phyloP scores from a whole-genome alignment of 495 filamentous ascomycete species.

The Sporormia fimetaria region DNA sequence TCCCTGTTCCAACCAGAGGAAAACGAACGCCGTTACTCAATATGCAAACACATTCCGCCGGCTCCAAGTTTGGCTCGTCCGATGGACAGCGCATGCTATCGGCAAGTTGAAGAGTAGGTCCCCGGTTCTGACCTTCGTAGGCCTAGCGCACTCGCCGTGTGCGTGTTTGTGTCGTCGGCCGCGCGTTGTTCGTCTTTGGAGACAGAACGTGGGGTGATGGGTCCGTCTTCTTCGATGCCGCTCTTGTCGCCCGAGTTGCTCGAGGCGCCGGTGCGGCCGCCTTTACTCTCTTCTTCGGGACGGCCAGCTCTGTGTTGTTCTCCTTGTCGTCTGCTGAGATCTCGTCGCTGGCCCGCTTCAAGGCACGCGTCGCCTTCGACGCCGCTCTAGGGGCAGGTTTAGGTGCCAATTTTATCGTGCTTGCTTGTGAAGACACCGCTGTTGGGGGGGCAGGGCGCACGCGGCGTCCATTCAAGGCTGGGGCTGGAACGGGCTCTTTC shows the following conservation, averaged over 20 bases:
- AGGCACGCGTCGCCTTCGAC: conserved; percentile 29
- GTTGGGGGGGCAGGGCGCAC: conserved; percentile 8
- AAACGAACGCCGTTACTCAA: neutral
- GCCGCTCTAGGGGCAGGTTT: conserved; percentile 8
- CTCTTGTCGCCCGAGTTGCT: conserved; percentile 6
- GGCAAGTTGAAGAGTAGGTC: too few species aligned
- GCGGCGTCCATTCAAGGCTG: conserved; percentile 23
- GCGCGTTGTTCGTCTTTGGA: conserved; percentile 55
- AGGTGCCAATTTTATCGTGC: conserved; percentile 21
- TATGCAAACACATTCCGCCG: too few species aligned
- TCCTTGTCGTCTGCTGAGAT: conserved; percentile 60
- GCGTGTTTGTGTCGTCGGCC: conserved; percentile 1
- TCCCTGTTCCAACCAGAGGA: neutral
- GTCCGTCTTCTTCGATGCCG: conserved; percentile 4
- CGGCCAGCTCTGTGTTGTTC: conserved; percentile 46
- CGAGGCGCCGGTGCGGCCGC: conserved; percentile 31
- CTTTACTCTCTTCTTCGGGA: conserved; percentile 46
- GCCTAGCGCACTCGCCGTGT: conserved; percentile 3
- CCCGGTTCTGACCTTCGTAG: too few species aligned
- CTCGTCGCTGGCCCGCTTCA: conserved; percentile 55
- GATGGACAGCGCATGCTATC: too few species aligned
- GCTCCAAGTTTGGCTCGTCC: too few species aligned
- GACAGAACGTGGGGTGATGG: conserved; percentile 55
- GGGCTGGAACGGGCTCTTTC: conserved; percentile 13
- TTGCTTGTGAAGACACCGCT: conserved; percentile 11